A percentile compares a stretch with the other conserved stretches of the same genome.
Evolutionary conservation across 305 asterid species (phyloP).

Genomic region (Rubia occidens): DNA sequence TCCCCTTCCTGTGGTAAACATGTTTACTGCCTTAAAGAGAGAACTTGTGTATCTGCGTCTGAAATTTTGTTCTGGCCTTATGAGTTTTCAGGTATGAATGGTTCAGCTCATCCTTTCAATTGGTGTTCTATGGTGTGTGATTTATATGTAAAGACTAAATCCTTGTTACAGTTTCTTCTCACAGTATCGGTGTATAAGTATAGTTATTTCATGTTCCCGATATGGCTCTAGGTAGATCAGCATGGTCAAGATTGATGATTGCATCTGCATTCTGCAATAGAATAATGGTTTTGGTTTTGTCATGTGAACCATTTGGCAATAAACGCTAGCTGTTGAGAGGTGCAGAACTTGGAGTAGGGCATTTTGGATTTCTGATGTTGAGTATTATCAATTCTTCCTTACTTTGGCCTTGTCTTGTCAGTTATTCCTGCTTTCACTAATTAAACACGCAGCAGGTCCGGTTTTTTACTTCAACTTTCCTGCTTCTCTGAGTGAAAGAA

Average conservation of each 20-base stretch:
- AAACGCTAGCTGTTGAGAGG: not conserved
- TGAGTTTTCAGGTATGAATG: not conserved
- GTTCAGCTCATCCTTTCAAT: not conserved
- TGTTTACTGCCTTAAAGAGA: not conserved
- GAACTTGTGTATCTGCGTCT: not conserved
- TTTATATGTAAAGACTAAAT: not conserved
- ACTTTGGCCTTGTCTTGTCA: too few species aligned
- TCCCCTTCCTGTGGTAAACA: not conserved
- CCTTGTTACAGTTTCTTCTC: not conserved
- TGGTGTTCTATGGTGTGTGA: not conserved
- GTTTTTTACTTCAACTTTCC: too few species aligned
- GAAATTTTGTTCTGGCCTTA: not conserved
- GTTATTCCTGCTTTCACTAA: too few species aligned
- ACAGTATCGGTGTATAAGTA: not conserved
- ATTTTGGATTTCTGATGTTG: not conserved
- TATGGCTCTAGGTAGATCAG: not conserved
- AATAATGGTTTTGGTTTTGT: not conserved
- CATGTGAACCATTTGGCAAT: not conserved
- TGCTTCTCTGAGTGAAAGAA: too few species aligned
- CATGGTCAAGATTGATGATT: not conserved
- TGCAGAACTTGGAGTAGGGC: not conserved
- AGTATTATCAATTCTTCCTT: not conserved
- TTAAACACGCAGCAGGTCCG: too few species aligned
- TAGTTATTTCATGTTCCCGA: not conserved
- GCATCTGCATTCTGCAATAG: not conserved